Percentiles rank a stretch among this genome's conserved stretches.
phyloP scores from a whole-genome alignment of 2,329 filamentous ascomycete genomes.

The Chaetothyriales sp. region DNA sequence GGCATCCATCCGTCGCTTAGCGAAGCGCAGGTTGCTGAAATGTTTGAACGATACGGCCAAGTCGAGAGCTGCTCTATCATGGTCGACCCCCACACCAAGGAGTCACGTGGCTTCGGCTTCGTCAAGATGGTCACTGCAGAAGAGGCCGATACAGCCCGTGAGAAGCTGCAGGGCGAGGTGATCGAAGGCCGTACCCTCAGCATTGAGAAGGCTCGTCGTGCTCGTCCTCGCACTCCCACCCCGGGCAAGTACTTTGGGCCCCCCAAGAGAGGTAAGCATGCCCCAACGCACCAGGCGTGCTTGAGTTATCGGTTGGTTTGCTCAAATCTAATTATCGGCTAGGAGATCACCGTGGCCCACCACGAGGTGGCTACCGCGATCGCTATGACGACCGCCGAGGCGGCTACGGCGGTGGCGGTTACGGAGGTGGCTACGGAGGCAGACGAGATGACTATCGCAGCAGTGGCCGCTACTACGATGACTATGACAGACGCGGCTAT shows the following conservation, averaged over 20 bases:
- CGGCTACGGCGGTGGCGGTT: constrained; percentile 20
- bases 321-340: constrained; percentile 17
- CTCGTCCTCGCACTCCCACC: constrained; percentile 85
- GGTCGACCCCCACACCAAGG: constrained; percentile 95
- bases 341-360: constrained; percentile 32
- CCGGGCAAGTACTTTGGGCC: constrained; percentile 98
- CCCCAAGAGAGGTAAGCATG: constrained; percentile 75
- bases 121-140: constrained; percentile 97
- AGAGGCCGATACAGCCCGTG: constrained; percentile 91
- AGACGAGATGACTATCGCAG: constrained; percentile 34
- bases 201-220: constrained; percentile 96
- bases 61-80: constrained; percentile 99
- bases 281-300: neutral
- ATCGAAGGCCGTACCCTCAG: constrained; percentile 91
- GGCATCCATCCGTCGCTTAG: constrained; percentile 87
- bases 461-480: constrained; percentile 24
- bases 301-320: neutral
- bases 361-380: constrained; percentile 24
- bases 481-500: constrained; percentile 31
- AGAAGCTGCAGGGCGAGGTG: constrained; percentile 84
- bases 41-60: constrained; percentile 97
- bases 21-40: constrained; percentile 78
- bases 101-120: constrained; percentile 96
- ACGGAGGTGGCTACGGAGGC: constrained; percentile 27
- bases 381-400: constrained; percentile 40